Base-by-base conservation (phyloP, 2,329 filamentous ascomycete species). In the Parascedosporium putredinis region DNA sequence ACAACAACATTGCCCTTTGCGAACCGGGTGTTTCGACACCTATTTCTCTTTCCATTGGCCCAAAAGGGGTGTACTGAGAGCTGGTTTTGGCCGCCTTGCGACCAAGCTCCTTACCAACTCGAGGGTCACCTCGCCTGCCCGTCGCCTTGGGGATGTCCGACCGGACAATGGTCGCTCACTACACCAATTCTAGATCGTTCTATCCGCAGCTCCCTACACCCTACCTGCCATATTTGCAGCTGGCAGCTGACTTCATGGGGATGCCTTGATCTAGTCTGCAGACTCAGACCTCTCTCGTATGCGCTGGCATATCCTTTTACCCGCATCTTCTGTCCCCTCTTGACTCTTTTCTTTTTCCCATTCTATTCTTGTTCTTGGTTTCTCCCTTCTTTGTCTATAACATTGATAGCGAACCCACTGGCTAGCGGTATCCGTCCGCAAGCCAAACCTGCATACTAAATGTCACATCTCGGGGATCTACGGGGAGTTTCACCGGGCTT, bases 111-210 rank as follows among this genome's bases (percentile, higher is more conserved):
- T 40, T 22, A 48, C 22, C 33, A 24, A 27, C 18, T 31, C 36
- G 36, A 49, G 47, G 47, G 34, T 49, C 34, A 43, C 27, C 36
- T 49, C 36, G 47, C 25, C 36, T 43, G n/a, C 24, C 47, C 25
- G 24, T 36, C 23, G 36, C 22, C 16, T 49, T 49, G 47, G 47
- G 47, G 47, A 49, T 49, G 47, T 49, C 47, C 47, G 47, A 36
- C 23, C 47, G 47, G 47, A 49, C 47, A n/a, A 49, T 42, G 40
- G 34, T 31, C 31, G 16, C 46, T 42, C 24, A 42, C 46, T 34
- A 48, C 46, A 34, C 42, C 22, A 7, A n/a, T 14, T 25, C 12
- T 31, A 18, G 47, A 49, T 38, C 47, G 40, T 49, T 42, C 3
- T 12, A 31, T 33, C 25, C 36, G 8, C 23, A n/a, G n/a, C n/a